Evolutionary conservation across 108 stramenopile species (phyloP).

Genomic region (Craspedostauros australis): DNA sequence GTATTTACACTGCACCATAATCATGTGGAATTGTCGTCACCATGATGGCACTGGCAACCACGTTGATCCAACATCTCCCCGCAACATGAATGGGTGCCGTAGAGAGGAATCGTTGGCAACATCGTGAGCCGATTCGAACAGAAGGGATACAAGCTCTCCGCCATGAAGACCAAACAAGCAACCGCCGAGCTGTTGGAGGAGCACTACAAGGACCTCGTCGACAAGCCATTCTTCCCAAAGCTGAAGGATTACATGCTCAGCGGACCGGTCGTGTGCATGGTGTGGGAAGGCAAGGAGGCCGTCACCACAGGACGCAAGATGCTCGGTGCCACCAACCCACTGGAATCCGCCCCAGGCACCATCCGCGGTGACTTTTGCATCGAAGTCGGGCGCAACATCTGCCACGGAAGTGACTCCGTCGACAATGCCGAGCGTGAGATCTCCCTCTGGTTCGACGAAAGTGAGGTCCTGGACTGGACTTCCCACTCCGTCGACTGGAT

Average conservation of each 20-base stretch:
- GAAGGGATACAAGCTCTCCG: constrained; percentile 91
- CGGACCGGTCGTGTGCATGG: constrained; percentile 80
- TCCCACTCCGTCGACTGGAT: constrained; percentile 72
- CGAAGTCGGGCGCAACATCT: constrained; percentile 80
- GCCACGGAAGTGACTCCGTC: constrained; percentile 86
- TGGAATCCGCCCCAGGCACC: constrained; percentile 84
- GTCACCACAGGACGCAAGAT: constrained; percentile 89
- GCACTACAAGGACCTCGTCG: constrained; percentile 88
- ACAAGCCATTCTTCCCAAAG: constrained; percentile 91
- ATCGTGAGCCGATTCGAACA: constrained; percentile 87
- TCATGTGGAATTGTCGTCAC: no score
- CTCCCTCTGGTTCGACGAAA: constrained; percentile 89
- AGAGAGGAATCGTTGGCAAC: constrained; percentile 87
- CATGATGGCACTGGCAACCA: no score
- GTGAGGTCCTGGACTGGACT: constrained; percentile 71
- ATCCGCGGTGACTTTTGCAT: constrained; percentile 90
- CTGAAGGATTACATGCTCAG: constrained; percentile 89
- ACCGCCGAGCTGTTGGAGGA: constrained; percentile 75
- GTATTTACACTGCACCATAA: no score
- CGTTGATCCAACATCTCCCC: no score
- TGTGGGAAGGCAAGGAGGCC: constrained; percentile 91
- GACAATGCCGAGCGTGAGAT: constrained; percentile 94
- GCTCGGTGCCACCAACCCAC: constrained; percentile 94
- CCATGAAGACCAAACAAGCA: constrained; percentile 86
- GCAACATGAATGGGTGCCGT: no score